Evolutionary conservation across 768 basidiomycete genomes (phyloP).

Genomic region (Cyclocybe aegerita): DNA sequence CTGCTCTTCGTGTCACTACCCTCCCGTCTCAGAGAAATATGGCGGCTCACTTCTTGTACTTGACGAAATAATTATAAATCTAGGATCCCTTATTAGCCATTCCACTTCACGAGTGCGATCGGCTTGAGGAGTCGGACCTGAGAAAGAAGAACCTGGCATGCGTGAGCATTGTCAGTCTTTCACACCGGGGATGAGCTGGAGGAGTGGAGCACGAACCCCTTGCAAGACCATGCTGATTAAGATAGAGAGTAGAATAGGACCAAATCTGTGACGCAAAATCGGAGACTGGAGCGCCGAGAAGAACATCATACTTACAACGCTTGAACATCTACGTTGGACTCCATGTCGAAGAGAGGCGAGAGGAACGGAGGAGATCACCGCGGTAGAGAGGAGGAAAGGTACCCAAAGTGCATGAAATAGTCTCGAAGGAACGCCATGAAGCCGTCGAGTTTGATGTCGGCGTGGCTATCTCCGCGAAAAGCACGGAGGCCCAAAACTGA

Average conservation of each 20-base stretch:
- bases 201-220: not conserved
- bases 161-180: not conserved
- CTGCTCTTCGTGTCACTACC: not conserved
- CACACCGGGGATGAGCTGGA: no score
- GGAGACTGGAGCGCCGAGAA: no score
- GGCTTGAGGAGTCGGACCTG: not conserved
- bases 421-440: no score
- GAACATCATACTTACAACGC: no score
- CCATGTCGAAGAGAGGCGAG: no score
- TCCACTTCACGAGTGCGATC: not conserved
- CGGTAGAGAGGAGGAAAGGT: no score
- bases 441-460: no score
- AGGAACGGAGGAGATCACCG: no score
- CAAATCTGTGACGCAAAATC: not conserved
- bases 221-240: conserved; percentile 1
- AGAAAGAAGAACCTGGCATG: not conserved
- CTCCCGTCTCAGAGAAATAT: not conserved
- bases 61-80: not conserved
- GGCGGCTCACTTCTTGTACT: not conserved
- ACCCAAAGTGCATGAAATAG: no score
- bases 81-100: not conserved
- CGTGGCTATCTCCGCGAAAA: no score
- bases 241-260: not conserved
- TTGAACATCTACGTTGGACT: no score
- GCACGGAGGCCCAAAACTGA: no score